A percentile compares a stretch with the other conserved stretches of the same genome.
phyloP scores from a whole-genome alignment of 169 alveolate species.

The Ichthyophthirius multifiliis region DNA sequence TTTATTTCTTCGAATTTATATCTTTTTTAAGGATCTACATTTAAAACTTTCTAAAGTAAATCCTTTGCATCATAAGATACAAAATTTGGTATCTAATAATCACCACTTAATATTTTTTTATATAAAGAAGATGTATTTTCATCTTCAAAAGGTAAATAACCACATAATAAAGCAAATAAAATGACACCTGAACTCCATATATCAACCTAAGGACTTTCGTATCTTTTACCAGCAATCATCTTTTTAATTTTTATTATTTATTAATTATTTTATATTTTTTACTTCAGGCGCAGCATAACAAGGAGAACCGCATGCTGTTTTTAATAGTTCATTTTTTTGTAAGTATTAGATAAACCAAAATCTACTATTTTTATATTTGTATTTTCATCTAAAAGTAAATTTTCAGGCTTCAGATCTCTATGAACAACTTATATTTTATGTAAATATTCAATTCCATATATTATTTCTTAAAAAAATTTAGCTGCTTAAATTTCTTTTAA shows the following conservation, averaged over 20 bases:
- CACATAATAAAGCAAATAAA: slow-evolving; percentile 95
- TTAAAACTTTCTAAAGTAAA: slow-evolving; percentile 67
- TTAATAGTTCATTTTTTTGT: slow-evolving; percentile 79
- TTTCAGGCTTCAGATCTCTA: slow-evolving; percentile 92
- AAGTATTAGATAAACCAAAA: slow-evolving; percentile 93
- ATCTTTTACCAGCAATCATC: slow-evolving; percentile 83
- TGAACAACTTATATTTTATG: slow-evolving; percentile 80
- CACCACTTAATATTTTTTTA: slow-evolving; percentile 87
- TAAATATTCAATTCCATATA: slow-evolving; percentile 91
- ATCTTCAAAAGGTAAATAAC: slow-evolving; percentile 96
- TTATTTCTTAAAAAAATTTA: slow-evolving; percentile 88
- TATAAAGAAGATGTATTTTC: slow-evolving; percentile 82
- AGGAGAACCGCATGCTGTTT: slow-evolving; percentile 94
- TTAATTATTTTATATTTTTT: slow-evolving; percentile 47
- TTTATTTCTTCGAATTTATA: slow-evolving; percentile 61
- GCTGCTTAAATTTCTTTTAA: slow-evolving; percentile 68
- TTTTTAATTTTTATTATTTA: slow-evolving; percentile 13
- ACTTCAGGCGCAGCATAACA: slow-evolving; percentile 95
- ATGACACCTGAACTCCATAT: slow-evolving; percentile 98
- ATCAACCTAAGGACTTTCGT: slow-evolving; percentile 94
- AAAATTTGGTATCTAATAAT: slow-evolving; percentile 88
- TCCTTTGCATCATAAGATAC: slow-evolving; percentile 85
- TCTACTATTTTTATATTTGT: slow-evolving; percentile 92
- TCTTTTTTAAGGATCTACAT: slow-evolving; percentile 71
- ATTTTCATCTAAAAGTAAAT: slow-evolving; percentile 85